Conservation (phyloP, 2,329 filamentous ascomycete species). For the Clarireedia hainanense region DNA sequence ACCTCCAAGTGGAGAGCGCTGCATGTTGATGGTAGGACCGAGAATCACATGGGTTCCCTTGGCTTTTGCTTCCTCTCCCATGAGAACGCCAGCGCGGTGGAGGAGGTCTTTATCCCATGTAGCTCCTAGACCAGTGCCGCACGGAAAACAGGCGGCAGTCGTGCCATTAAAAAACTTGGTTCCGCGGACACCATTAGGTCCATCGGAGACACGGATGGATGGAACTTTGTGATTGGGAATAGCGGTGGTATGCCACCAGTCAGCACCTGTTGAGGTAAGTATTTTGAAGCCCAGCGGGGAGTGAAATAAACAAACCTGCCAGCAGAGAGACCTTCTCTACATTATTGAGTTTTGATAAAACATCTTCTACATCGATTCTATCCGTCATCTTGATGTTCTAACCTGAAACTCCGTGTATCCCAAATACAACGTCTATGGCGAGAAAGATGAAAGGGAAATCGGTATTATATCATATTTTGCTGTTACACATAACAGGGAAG, state of each 20-base stretch:
- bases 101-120: conserved; percentile 60
- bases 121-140: conserved; percentile 43
- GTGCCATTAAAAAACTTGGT: conserved; percentile 31
- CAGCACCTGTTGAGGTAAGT: conserved; percentile 21
- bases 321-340: conserved; percentile 47
- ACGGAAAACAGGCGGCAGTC: conserved; percentile 39
- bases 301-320: conserved; percentile 32
- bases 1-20: conserved; percentile 50
- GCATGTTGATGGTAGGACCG: conserved; percentile 57
- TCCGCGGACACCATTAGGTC: conserved; percentile 31
- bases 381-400: conserved; percentile 13
- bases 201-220: conserved; percentile 29
- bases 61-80: conserved; percentile 57
- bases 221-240: conserved; percentile 28
- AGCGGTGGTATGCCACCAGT: conserved; percentile 30
- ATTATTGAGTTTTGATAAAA: conserved; percentile 45
- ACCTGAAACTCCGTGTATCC: not conserved
- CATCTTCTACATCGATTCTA: conserved; percentile 41
- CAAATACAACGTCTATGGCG: too few relatives aligned
- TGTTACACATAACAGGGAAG: not conserved
- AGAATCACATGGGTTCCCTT: conserved; percentile 57
- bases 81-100: conserved; percentile 53
- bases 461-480: too few relatives aligned
- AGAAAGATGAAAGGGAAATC: too few relatives aligned
- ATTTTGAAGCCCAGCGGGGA: not conserved